Evolutionary conservation across 164 flowering plant genomes (phyloP).

Genomic region (Aristolochia fimbriata): DNA sequence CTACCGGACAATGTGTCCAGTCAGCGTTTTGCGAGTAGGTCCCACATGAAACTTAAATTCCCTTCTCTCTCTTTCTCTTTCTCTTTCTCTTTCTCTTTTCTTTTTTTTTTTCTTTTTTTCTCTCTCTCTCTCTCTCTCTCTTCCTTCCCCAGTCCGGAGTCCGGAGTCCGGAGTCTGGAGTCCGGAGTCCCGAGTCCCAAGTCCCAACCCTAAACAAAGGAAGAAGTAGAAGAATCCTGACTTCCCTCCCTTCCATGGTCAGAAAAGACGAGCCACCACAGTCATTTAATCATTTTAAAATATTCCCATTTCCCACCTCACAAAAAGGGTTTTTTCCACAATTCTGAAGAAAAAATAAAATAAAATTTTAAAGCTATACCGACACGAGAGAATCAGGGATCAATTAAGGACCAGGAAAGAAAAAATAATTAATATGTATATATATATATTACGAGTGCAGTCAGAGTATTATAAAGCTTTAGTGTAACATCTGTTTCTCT

Average conservation of each 20-base stretch:
- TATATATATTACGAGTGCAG: no score
- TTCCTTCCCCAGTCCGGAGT: background rate
- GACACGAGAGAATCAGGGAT: background rate
- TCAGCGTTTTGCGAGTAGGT: background rate
- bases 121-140: background rate
- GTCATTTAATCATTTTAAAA: background rate
- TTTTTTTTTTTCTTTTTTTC: background rate
- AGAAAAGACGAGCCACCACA: constrained; percentile 1
- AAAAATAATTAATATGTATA: background rate
- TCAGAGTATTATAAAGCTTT: background rate
- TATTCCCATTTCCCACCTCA: background rate
- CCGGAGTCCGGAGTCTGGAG: no score
- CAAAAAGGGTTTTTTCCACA: background rate
- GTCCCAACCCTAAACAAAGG: background rate
- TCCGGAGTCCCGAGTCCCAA: no score
- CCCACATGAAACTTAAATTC: background rate
- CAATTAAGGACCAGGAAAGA: background rate
- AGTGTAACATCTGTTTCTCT: background rate
- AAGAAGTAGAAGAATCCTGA: constrained; percentile 5
- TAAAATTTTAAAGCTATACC: background rate
- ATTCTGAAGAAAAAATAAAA: no score
- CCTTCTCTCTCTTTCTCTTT: background rate
- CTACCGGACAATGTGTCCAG: background rate
- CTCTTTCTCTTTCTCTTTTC: constrained; percentile 1
- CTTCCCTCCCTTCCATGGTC: constrained; percentile 1